These are phyloP conservation scores for Umbellularia californica DNA, from an alignment of 164 flowering plant genomes.

Conservation along the genomic window DNA sequence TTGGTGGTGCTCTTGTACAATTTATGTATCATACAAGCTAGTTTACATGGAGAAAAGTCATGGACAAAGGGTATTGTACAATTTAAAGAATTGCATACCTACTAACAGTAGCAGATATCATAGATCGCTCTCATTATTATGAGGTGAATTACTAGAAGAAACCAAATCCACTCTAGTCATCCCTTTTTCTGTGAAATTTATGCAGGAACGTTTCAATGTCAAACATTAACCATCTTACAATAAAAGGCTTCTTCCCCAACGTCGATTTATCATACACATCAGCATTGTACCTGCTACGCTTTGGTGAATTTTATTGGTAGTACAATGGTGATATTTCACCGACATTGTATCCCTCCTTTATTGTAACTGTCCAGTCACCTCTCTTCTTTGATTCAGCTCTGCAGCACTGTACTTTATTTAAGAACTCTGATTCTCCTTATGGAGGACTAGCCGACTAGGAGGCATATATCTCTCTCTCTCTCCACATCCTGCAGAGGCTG, in stretches of 20 bases:
- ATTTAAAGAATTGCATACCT: too few relatives aligned
- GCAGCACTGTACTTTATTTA: conserved; percentile 1
- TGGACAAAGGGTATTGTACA: too few relatives aligned
- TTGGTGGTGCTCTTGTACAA: too few relatives aligned
- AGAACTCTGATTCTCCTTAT: background rate
- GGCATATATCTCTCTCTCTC: background rate
- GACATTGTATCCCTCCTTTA: conserved; percentile 9
- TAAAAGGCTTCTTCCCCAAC: background rate
- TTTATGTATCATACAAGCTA: too few relatives aligned
- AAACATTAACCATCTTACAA: background rate
- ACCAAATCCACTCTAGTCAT: too few relatives aligned
- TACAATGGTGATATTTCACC: conserved; percentile 11
- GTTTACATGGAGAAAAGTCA: too few relatives aligned
- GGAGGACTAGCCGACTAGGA: background rate
- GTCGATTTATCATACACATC: background rate
- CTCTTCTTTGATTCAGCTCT: background rate
- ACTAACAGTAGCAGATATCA: too few relatives aligned
- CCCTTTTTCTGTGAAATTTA: background rate
- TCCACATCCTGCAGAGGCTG: background rate
- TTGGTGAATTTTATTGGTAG: conserved; percentile 6
- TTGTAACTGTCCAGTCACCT: background rate
- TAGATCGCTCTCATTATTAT: too few relatives aligned
- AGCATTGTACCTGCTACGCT: background rate
- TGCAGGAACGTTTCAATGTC: background rate
- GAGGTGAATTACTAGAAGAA: too few relatives aligned